A percentile compares a stretch with the other conserved stretches of the same genome.
Evolutionary conservation across 2,329 filamentous ascomycete species (phyloP).

Genomic region (Neopestalotiopsis sp.): DNA sequence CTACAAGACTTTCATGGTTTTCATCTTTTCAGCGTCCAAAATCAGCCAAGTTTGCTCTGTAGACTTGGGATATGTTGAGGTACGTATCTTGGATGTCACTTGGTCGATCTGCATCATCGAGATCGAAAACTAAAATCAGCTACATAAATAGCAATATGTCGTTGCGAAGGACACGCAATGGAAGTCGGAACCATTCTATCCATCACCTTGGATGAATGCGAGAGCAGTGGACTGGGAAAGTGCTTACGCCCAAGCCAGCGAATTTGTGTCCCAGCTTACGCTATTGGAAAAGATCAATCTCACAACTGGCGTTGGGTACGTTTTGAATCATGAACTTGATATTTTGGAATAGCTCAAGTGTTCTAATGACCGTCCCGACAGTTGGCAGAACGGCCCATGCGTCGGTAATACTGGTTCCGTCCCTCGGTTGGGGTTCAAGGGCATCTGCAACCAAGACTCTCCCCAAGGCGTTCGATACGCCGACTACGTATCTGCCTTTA

Average conservation of each 20-base stretch:
- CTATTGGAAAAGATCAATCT: slow-evolving; percentile 91
- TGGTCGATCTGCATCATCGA: no score
- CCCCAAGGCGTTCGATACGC: slow-evolving; percentile 79
- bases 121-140: no score
- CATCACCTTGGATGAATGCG: slow-evolving; percentile 85
- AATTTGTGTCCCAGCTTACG: slow-evolving; percentile 83
- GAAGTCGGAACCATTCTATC: slow-evolving; percentile 60
- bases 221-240: slow-evolving; percentile 73
- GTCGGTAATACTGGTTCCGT: slow-evolving; percentile 68
- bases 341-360: no score
- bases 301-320: slow-evolving; percentile 86
- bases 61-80: no score
- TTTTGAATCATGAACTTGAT: slow-evolving; percentile 19
- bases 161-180: no score
- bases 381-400: slow-evolving; percentile 73
- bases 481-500: slow-evolving; percentile 82
- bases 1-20: no score
- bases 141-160: no score
- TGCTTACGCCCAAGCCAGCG: slow-evolving; percentile 76
- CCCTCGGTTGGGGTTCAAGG: slow-evolving; percentile 71
- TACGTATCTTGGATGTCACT: no score
- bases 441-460: slow-evolving; percentile 82
- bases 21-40: no score
- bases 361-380: slow-evolving; percentile 30
- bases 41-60: no score